These are phyloP conservation scores for Hibiscus tridactylites DNA, from an alignment of 345 rosid genomes.

Conservation along the genomic window DNA sequence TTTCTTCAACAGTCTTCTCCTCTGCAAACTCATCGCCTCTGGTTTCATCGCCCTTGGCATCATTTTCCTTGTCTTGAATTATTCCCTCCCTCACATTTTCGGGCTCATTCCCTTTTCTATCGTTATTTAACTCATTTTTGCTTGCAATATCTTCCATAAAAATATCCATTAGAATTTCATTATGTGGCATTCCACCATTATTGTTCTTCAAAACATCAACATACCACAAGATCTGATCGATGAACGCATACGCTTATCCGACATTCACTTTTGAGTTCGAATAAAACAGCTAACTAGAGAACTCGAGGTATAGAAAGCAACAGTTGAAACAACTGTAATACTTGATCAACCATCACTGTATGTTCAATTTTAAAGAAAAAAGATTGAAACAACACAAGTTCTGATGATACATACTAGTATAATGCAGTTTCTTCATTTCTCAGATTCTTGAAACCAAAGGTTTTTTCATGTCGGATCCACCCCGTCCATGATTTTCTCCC, in stretches of 20 bases:
- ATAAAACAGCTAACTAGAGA: neutral
- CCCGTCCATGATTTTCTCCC: conserved; percentile 14
- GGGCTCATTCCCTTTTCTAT: no score
- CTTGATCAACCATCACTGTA: neutral
- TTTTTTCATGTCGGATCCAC: neutral
- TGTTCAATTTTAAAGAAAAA: neutral
- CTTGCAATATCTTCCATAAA: no score
- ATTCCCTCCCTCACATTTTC: no score
- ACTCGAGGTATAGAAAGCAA: neutral
- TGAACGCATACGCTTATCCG: neutral
- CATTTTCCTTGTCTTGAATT: no score
- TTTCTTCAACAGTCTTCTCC: no score
- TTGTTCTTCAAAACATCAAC: no score
- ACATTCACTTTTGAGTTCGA: neutral
- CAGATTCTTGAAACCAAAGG: conserved; percentile 6
- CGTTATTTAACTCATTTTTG: no score
- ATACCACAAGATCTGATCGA: no score
- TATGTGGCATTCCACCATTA: no score
- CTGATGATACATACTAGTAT: neutral
- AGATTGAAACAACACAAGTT: neutral
- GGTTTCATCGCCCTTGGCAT: no score
- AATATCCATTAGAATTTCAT: no score
- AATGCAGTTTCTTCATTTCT: neutral
- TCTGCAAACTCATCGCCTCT: no score
- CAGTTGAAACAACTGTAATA: neutral